phyloP scores from a whole-genome alignment of 805 yeast genomes.

The Diddensiella transvaalensis region DNA sequence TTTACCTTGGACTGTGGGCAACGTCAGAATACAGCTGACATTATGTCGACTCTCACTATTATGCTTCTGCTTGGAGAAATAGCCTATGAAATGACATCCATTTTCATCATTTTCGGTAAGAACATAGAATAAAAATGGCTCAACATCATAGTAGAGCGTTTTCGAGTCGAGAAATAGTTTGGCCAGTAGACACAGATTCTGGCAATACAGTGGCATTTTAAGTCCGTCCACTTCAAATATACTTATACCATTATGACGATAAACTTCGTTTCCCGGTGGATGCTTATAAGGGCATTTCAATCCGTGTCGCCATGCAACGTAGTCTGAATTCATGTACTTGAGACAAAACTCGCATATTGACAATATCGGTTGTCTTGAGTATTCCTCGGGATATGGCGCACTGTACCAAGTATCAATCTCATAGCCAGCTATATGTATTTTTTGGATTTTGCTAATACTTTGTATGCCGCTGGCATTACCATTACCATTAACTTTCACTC shows the following conservation, averaged over 20 bases:
- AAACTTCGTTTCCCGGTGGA: conserved; percentile 93
- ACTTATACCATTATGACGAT: conserved; percentile 64
- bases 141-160: conserved; percentile 90
- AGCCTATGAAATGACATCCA: conserved; percentile 81
- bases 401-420: conserved; percentile 90
- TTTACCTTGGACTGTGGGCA: conserved; percentile 80
- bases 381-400: conserved; percentile 90
- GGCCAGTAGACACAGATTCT: conserved; percentile 83
- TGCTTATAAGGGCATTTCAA: conserved; percentile 65
- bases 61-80: conserved; percentile 80
- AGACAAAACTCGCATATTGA: conserved; percentile 83
- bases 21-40: conserved; percentile 83
- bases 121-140: conserved; percentile 88
- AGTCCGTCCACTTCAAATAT: conserved; percentile 94
- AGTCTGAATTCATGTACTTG: conserved; percentile 70
- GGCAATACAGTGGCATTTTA: conserved; percentile 76
- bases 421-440: conserved; percentile 64
- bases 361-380: conserved; percentile 56
- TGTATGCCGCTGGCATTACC: too few relatives aligned
- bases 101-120: conserved; percentile 61
- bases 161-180: conserved; percentile 87
- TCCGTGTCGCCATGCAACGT: conserved; percentile 63
- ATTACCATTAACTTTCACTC: background rate
- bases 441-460: conserved; percentile 44
- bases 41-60: conserved; percentile 52